A percentile compares a stretch with the other conserved stretches of the same genome.
Conservation (phyloP, 192 early-diverging fungal species). For the Coemansia erecta region DNA sequence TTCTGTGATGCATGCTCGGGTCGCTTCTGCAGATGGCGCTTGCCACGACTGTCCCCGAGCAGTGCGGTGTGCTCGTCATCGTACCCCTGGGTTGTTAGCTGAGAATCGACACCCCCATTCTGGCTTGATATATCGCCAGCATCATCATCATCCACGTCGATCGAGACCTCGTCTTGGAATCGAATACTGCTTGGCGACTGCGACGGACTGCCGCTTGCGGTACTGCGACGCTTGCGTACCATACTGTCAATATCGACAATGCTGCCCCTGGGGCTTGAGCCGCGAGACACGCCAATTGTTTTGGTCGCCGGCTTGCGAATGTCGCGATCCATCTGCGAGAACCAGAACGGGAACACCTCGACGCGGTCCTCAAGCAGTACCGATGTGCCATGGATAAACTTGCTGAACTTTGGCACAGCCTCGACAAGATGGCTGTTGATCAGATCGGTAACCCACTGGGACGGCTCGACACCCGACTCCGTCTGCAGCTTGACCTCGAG, state of each 20-base stretch:
- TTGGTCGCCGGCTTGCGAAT: conserved; percentile 78
- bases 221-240: conserved; percentile 23
- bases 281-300: conserved; percentile 52
- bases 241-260: conserved; percentile 31
- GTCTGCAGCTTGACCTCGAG: conserved; percentile 98
- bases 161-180: conserved; percentile 33
- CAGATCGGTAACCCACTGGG: conserved; percentile 91
- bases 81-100: conserved; percentile 21
- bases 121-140: conserved; percentile 39
- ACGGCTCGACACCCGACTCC: conserved; percentile 83
- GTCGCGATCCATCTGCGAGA: conserved; percentile 90
- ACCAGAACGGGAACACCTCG: conserved; percentile 89
- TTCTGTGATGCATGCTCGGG: background rate
- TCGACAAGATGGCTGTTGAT: conserved; percentile 88
- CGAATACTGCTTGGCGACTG: conserved; percentile 27
- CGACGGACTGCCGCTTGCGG: conserved; percentile 11
- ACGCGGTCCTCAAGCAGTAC: conserved; percentile 80
- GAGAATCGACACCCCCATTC: conserved; percentile 25
- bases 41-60: conserved; percentile 10
- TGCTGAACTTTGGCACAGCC: conserved; percentile 96
- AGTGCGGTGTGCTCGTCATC: conserved; percentile 30
- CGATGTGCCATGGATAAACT: conserved; percentile 94
- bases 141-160: conserved; percentile 37
- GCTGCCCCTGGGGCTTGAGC: conserved; percentile 45
- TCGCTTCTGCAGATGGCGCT: background rate